Base-by-base conservation (phyloP, 768 basidiomycete species). In the Boletus patriciae region DNA sequence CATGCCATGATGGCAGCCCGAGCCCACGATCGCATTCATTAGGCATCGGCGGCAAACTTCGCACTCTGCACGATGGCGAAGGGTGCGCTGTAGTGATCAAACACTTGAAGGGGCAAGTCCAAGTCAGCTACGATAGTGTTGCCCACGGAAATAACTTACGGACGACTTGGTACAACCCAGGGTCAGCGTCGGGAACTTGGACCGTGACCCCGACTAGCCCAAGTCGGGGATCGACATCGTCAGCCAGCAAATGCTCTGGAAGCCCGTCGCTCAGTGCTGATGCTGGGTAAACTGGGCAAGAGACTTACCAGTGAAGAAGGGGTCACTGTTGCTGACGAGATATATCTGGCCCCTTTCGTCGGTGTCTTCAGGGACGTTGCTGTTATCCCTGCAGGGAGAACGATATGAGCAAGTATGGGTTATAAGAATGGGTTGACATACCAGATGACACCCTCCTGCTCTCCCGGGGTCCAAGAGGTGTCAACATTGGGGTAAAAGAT, bases 121-220 rank as follows among this genome's bases (percentile, higher is more conserved):
- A n/a, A 48, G 31, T 64, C 49, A 66, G 57, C 12, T 27, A 16
- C 13, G 19, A 25, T 40, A 19, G 18, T 21, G 18, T 15, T 41
- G n/a, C 12, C 49, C n/a, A n/a, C 15, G 41, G 25, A 33, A 27
- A 11, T 18, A 19, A 62, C 67, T 66, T 61, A 69, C 72, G 61
- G 52, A 73, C 69, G 40, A 78, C 10, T 19, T 67, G 58, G 58
- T 78, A 78, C 10, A 68, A 48, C 12, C 70, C 73, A 21, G 64
- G 36, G 0, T 46, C 5, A 16, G 78, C 68, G 13, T 44, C 18
- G 8, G 76, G 74, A 7, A 75, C 73, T 5, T 33, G 56, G 31
- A 76, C n/a, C n/a, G n/a, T n/a, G n/a, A n/a, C 51, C 12, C 45
- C 25, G 21, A 62, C 62, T 0, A 40, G 15, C 10, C 76, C 77